phyloP scores from a whole-genome alignment of 345 rosid genomes.

The Theobroma cacao region DNA sequence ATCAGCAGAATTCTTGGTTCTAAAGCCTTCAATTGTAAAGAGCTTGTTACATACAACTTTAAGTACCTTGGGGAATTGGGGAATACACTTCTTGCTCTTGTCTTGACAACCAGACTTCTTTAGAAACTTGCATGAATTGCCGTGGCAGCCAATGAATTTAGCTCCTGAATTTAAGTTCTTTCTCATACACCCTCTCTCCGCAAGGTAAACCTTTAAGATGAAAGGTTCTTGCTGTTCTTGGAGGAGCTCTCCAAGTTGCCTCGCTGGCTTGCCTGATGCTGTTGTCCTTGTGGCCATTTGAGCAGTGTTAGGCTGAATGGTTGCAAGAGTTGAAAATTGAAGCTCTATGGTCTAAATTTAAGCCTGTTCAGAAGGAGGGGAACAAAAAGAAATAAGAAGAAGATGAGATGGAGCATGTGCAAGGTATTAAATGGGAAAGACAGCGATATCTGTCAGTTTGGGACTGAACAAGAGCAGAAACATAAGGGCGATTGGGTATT shows the following conservation, averaged over 20 bases:
- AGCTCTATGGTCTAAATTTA: conserved; percentile 10
- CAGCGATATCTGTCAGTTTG: conserved; percentile 34
- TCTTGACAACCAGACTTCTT: conserved; percentile 6
- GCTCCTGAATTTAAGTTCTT: conserved; percentile 18
- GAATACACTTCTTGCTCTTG: conserved; percentile 23
- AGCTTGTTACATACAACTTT: conserved; percentile 27
- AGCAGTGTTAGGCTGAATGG: conserved; percentile 7
- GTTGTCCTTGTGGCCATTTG: conserved; percentile 25
- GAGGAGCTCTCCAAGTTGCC: conserved; percentile 50
- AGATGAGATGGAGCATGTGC: conserved; percentile 11
- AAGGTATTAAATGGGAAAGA: conserved; percentile 25
- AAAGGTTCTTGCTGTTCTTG: conserved; percentile 65
- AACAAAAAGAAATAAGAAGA: neutral
- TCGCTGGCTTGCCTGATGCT: conserved; percentile 17
- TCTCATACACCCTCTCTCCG: conserved; percentile 33
- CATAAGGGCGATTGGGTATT: conserved; percentile 14
- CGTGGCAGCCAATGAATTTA: conserved; percentile 10
- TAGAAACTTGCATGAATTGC: conserved; percentile 19
- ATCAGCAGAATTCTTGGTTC: conserved; percentile 11
- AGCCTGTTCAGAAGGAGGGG: neutral
- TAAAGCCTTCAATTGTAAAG: conserved; percentile 18
- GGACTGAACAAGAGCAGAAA: conserved; percentile 15
- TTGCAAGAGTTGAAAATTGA: neutral
- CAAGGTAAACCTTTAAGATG: conserved; percentile 36
- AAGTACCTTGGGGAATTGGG: conserved; percentile 23